Conservation (phyloP, 768 basidiomycete genomes). For the Boletus subparvulus region DNA sequence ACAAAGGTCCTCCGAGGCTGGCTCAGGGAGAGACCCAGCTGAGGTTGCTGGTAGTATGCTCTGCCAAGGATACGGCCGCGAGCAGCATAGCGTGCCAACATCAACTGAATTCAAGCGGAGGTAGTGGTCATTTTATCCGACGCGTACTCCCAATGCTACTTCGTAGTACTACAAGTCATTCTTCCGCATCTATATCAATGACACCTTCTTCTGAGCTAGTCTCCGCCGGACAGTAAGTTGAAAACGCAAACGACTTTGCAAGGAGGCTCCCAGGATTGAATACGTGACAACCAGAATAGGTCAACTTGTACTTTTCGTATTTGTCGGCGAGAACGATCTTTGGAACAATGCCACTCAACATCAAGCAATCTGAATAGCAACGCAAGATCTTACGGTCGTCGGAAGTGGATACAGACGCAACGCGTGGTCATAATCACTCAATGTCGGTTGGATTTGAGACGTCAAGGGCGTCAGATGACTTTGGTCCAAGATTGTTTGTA, state of each 20-base stretch:
- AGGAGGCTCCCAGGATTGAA: constrained; percentile 97
- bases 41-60: constrained; percentile 7
- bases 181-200: constrained; percentile 41
- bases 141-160: neutral
- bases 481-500: constrained; percentile 96
- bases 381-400: constrained; percentile 64
- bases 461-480: constrained; percentile 90
- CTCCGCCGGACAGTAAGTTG: constrained; percentile 85
- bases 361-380: neutral
- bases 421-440: constrained; percentile 90
- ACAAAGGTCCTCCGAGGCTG: constrained; percentile 22
- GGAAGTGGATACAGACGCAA: constrained; percentile 93
- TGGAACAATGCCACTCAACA: constrained; percentile 7
- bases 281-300: constrained; percentile 97
- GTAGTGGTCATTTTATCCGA: neutral
- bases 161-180: constrained; percentile 18
- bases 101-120: constrained; percentile 10
- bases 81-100: constrained; percentile 24
- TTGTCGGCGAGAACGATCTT: constrained; percentile 94
- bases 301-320: constrained; percentile 93
- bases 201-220: constrained; percentile 78
- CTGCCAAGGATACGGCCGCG: constrained; percentile 11
- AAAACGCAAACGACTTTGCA: constrained; percentile 79
- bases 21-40: neutral
- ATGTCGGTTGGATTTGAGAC: constrained; percentile 77